Base-by-base conservation (phyloP, 2,329 filamentous ascomycete genomes). In the Trichoderma afroharzianum region DNA sequence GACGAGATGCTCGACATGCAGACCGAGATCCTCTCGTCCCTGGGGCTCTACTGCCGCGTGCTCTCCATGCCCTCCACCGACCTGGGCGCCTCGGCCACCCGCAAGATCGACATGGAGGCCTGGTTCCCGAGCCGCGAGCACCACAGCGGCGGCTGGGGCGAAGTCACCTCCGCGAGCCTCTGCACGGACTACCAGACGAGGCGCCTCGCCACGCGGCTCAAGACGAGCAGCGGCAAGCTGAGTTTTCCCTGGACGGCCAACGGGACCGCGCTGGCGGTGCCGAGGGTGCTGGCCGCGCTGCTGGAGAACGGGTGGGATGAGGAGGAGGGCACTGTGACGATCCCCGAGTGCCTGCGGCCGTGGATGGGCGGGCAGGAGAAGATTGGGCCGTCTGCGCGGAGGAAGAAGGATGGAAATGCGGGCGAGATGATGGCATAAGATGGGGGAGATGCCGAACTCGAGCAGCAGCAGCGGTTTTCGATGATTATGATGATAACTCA, bases 161-260 rank as follows among this genome's bases (percentile, higher is more conserved):
- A 99, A 82, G 91, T 99, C 67, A 97, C 95, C 0, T 95, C 92
- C 57, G 91, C 94, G 0, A 97, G 93, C 74, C 91, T 95, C 76
- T 99, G 96, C 82, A 96, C 93, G 1, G 96, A 99, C 81, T 99
- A 98, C 82, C 96, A 99, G 84, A 92, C 88, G 30, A 87, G 96
- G 32, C 88, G 96, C 18, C 85, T 99, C 43, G 91, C 89, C 32
- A 98, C 96, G 15, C 88, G 92, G 53, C 84, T 93, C 59, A 90
- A 91, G 73, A 73, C 86, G 14, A 83, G 82, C 66, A 82, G 82
- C 53, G 80, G 79, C 33, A 89, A 87, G 78, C 82, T 92, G 53
- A 85, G 86, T 2, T 98, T 94, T 80, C 94, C 95, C 15, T 94
- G 93, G 83, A 99, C 96, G 0, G 86, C 97, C 47, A 99, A 99